These are phyloP conservation scores for Closterium sp. DNA, from an alignment of 139 green algal genomes.

Conservation along the genomic window DNA sequence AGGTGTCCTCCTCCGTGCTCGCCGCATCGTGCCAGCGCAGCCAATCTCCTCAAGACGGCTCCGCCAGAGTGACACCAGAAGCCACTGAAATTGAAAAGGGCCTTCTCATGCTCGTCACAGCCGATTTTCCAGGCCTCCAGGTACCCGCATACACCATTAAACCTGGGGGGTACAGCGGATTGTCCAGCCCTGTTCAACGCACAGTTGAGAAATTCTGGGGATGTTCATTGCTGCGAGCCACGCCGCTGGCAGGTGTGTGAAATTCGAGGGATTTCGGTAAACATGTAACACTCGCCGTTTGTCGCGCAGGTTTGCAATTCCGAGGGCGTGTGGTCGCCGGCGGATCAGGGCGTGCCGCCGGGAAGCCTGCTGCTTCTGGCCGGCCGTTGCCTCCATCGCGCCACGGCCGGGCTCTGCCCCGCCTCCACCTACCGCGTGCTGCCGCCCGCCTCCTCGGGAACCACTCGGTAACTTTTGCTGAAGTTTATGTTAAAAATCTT, in stretches of 20 bases:
- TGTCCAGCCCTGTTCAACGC: too few relatives aligned
- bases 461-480: too few relatives aligned
- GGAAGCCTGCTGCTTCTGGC: conserved; percentile 21
- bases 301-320: neutral
- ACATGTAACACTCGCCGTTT: too few relatives aligned
- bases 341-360: conserved; percentile 10
- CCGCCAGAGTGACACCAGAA: neutral
- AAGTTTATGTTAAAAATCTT: too few relatives aligned
- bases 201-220: too few relatives aligned
- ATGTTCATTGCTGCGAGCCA: too few relatives aligned
- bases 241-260: neutral
- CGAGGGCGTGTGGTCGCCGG: neutral
- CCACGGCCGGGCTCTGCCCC: conserved; percentile 9
- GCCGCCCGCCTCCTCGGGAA: neutral
- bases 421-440: conserved; percentile 15
- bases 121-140: conserved; percentile 27
- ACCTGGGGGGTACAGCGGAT: too few relatives aligned
- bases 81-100: conserved; percentile 24
- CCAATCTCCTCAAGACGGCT: neutral
- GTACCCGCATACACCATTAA: neutral
- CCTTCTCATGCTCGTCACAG: conserved; percentile 23
- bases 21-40: conserved; percentile 5
- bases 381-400: conserved; percentile 11
- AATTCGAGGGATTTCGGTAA: too few relatives aligned
- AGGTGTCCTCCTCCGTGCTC: conserved; percentile 35